These are phyloP conservation scores for Podosphaera fusca DNA, from an alignment of 2,329 filamentous ascomycete genomes.

Conservation along the genomic window DNA sequence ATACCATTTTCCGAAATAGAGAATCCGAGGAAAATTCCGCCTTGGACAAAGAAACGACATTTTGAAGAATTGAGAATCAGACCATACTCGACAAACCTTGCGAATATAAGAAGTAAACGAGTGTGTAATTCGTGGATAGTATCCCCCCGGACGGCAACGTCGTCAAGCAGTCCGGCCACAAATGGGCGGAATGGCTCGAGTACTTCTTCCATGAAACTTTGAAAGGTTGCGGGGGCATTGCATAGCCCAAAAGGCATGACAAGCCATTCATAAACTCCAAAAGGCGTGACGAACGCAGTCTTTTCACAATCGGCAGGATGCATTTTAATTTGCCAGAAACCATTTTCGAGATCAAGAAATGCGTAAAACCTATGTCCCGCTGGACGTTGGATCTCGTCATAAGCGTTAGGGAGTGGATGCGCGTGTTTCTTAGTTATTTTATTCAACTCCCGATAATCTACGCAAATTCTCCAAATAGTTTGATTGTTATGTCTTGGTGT, in stretches of 20 bases:
- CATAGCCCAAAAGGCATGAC: neutral
- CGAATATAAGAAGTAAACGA: too few relatives aligned
- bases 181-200: too few relatives aligned
- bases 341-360: neutral
- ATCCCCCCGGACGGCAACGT: too few relatives aligned
- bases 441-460: neutral
- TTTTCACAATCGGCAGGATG: neutral
- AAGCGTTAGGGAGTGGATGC: neutral
- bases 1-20: neutral
- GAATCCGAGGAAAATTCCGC: neutral
- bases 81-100: neutral
- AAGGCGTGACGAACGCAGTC: neutral
- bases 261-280: neutral
- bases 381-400: neutral
- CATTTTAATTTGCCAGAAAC: neutral
- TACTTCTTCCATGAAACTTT: too few relatives aligned
- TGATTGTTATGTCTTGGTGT: neutral
- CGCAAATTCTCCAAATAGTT: neutral
- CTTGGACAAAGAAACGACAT: neutral
- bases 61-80: neutral
- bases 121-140: too few relatives aligned
- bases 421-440: neutral
- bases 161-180: too few relatives aligned
- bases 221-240: too few relatives aligned
- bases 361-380: neutral